Conservation (phyloP, 768 basidiomycete species). For the Leccinum broughii region DNA sequence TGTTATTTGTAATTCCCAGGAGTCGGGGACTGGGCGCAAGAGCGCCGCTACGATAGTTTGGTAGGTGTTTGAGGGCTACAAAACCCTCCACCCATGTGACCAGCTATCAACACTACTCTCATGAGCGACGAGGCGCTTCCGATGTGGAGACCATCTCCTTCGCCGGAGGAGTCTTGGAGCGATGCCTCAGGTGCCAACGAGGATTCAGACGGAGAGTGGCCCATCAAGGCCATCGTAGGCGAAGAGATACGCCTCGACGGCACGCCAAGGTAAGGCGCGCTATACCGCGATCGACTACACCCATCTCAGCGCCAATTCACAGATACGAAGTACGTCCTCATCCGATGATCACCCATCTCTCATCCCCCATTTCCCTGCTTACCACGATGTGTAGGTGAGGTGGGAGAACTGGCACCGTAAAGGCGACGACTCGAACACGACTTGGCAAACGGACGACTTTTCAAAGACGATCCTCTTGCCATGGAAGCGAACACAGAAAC, state of each 20-base stretch:
- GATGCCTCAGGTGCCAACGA: slow-evolving; percentile 34
- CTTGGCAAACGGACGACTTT: slow-evolving; percentile 43
- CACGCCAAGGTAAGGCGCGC: slow-evolving; percentile 23
- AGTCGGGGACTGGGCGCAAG: no score
- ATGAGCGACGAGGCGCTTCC: neutral
- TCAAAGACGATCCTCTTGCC: slow-evolving; percentile 21
- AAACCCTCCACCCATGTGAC: slow-evolving; percentile 14
- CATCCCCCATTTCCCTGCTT: neutral
- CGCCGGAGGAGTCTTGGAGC: slow-evolving; percentile 34
- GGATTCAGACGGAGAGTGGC: slow-evolving; percentile 28
- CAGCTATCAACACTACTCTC: neutral
- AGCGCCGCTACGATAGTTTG: no score
- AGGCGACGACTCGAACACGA: slow-evolving; percentile 55
- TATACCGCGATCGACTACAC: neutral
- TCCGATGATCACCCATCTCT: neutral
- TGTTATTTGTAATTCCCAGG: no score
- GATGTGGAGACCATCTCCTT: slow-evolving; percentile 32
- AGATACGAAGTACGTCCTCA: slow-evolving; percentile 34
- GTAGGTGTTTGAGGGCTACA: no score
- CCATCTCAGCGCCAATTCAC: slow-evolving; percentile 10
- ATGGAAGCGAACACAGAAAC: slow-evolving; percentile 39
- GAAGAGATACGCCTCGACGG: slow-evolving; percentile 34
- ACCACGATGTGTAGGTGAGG: slow-evolving; percentile 39
- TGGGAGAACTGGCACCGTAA: slow-evolving; percentile 54
- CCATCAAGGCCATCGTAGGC: slow-evolving; percentile 29